Evolutionary conservation across 2,329 filamentous ascomycete species (phyloP).

Genomic region (Purpureocillium lavendulum): DNA sequence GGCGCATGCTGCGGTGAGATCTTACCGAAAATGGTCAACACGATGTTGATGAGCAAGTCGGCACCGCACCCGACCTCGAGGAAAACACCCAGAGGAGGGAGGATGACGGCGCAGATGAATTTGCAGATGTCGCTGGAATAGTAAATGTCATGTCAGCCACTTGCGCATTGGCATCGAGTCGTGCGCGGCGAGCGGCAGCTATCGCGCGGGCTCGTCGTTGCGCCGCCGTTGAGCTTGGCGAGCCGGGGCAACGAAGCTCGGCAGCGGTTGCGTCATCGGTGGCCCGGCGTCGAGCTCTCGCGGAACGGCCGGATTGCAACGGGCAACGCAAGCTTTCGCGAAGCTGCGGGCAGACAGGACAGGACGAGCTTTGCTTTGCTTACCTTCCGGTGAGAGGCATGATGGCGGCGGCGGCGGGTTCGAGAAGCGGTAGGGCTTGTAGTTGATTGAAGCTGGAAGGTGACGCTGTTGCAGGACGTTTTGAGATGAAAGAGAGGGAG

Average conservation of each 20-base stretch:
- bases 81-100: slow-evolving; percentile 88
- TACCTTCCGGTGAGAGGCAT: slow-evolving; percentile 56
- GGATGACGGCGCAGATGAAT: slow-evolving; percentile 78
- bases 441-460: background rate
- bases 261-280: too few species aligned
- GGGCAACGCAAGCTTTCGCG: too few species aligned
- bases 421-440: background rate
- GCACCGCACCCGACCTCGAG: slow-evolving; percentile 84
- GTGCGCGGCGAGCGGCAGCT: background rate
- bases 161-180: background rate
- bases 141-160: slow-evolving; percentile 5
- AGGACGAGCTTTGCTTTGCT: slow-evolving; percentile 17
- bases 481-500: background rate
- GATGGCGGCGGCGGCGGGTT: slow-evolving; percentile 31
- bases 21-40: slow-evolving; percentile 66
- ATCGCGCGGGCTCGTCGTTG: slow-evolving; percentile 9
- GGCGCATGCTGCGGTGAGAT: background rate
- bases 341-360: too few species aligned
- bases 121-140: slow-evolving; percentile 47
- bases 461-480: too few species aligned
- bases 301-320: too few species aligned
- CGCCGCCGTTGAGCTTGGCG: background rate
- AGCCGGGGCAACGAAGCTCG: background rate
- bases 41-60: slow-evolving; percentile 87
- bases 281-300: too few species aligned